Base-by-base conservation (phyloP, 805 yeast species). In the Jamesozyma rosinii region DNA sequence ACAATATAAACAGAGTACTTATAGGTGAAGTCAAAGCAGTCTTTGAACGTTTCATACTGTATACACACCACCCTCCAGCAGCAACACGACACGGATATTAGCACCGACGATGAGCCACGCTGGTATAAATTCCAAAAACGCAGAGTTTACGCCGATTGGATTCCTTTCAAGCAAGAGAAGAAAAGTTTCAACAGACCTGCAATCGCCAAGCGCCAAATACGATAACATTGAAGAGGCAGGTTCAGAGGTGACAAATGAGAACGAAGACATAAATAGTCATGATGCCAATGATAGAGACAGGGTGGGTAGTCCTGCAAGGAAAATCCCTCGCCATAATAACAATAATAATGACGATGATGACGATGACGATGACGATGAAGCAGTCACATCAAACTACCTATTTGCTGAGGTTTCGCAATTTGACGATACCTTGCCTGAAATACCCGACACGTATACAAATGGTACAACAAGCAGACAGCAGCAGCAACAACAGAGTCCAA, bases 71-170 rank as follows among this genome's bases (percentile, higher is more conserved):
- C n/a, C n/a, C n/a, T n/a, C n/a, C n/a, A n/a, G n/a, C n/a, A n/a
- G n/a, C n/a, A n/a, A n/a, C n/a, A n/a, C n/a, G n/a, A n/a, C n/a
- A n/a, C n/a, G n/a, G n/a, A n/a, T n/a, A n/a, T n/a, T n/a, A 32
- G 6, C n/a, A 11, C 9, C 17, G 17, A 29, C 8, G 9, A 38
- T 44, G 43, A 46, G 44, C 17, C 15, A 37, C 5, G 6, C 35
- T 8, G 32, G 13, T 5, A 34, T 37, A 5, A 47, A 48, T 15
- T 38, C 49, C 10, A 54, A 55, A 29, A 44, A 51, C 19, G 49
- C 63, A 20, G 71, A 68, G 47, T 70, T 70, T 45, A 69, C 73
- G 1, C 75, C 75, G 0, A 65, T 70, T 38, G 74, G 74, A 3
- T 61, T 53, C 27, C 38, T 50, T 19, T 36, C 44, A 4, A 41